Percentiles rank a stretch among this genome's conserved stretches.
Conservation (phyloP, 2,329 filamentous ascomycete genomes). For the Diaporthe sp. region DNA sequence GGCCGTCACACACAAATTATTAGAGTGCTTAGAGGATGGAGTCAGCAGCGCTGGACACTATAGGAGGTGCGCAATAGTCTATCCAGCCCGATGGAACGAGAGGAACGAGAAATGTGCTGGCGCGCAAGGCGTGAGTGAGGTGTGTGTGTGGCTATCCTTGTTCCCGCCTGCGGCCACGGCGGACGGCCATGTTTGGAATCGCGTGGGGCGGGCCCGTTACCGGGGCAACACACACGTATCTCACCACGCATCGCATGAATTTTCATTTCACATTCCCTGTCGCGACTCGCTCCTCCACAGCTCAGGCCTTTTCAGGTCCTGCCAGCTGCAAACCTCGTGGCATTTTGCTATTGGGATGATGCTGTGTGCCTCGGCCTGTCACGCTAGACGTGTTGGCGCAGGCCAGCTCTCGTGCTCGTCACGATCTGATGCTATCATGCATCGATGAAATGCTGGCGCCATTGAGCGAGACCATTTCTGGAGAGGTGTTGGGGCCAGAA, state of each 20-base stretch:
- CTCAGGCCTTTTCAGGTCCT: not conserved
- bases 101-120: constrained; percentile 13
- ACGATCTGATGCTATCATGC: not conserved
- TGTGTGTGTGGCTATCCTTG: constrained; percentile 19
- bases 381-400: constrained; percentile 1
- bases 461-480: not conserved
- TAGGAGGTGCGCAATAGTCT: not conserved
- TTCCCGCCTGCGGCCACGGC: not conserved
- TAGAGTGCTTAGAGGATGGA: not conserved
- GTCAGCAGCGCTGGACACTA: not conserved
- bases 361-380: not conserved
- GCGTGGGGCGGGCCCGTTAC: constrained; percentile 31
- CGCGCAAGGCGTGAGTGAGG: not conserved
- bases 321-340: not conserved
- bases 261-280: constrained; percentile 24
- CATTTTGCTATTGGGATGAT: constrained; percentile 15
- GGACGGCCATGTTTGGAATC: constrained; percentile 29
- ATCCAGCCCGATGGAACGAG: not conserved
- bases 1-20: not conserved
- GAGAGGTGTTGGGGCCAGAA: not conserved
- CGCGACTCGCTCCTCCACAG: not conserved
- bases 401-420: not conserved
- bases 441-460: not conserved
- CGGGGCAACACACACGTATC: constrained; percentile 27
- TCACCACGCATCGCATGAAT: constrained; percentile 21